Base-by-base conservation (phyloP, 192 early-diverging fungal species). In the Entomortierella chlamydospora region DNA sequence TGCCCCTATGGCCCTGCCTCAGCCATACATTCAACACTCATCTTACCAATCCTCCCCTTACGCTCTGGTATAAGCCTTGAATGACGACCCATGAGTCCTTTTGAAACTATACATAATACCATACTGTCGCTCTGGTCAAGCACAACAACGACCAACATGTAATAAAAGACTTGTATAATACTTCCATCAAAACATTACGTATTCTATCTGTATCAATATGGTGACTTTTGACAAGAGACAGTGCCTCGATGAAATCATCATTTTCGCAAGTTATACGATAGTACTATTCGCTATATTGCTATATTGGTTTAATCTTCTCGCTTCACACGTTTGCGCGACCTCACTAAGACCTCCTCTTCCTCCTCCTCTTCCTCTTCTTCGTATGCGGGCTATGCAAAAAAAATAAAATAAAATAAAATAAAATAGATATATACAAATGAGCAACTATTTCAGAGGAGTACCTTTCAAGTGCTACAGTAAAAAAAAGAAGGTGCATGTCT, bases 21-120 rank as follows among this genome's bases (percentile, higher is more conserved):
- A 78, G 55, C 56, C 61, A 20, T 78, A 70, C 58, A 66, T 61
- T 37, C 76, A 79, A 13, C 54, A 79, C n/a, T 47, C 59, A 4
- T 33, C 34, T 43, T 68, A 68, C 54, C 50, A 69, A 23, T 52
- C 41, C 0, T 30, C 71, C 10, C 15, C 69, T 12, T 62, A 30
- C 25, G 45, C 45, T 20, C 45, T 11, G 15, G 45, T 47, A 12
- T 47, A 47, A 17, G 13, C 7, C n/a, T n/a, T n/a, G n/a, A n/a
- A n/a, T n/a, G n/a, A n/a, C n/a, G n/a, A n/a, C n/a, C n/a, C n/a
- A 57, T 45, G 10, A 26, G 25, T 26, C 20, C 12, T 28, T 30
- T 29, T 41, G 56, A 56, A 26, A 34, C 23, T 55, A 15, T 67
- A 39, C 29, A 23, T 57, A 2, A 45, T 56, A 54, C 23, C 28